Conservation (phyloP, 2,329 filamentous ascomycete genomes). For the Thielaviopsis cerberus region DNA sequence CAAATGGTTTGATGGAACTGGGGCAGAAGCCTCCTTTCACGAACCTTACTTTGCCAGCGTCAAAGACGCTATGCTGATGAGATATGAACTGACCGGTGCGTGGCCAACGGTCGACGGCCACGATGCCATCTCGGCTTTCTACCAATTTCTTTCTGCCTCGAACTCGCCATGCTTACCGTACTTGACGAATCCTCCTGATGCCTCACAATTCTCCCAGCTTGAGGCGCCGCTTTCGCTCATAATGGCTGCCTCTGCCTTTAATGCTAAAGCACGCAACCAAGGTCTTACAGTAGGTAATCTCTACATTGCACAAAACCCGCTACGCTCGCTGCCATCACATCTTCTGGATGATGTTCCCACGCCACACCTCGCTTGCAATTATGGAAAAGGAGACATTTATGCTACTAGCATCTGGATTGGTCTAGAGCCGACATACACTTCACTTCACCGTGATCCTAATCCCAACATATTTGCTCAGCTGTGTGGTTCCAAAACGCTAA, state of each 20-base stretch:
- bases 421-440: slow-evolving; percentile 69
- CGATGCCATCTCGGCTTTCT: slow-evolving; percentile 14
- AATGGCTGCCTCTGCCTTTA: slow-evolving; percentile 35
- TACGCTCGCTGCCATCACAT: slow-evolving; percentile 45
- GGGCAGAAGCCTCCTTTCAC: not conserved
- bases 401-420: slow-evolving; percentile 77
- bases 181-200: not conserved
- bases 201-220: slow-evolving; percentile 32
- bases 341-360: slow-evolving; percentile 49
- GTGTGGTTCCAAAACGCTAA: slow-evolving; percentile 49
- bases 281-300: slow-evolving; percentile 26
- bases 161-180: not conserved
- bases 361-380: slow-evolving; percentile 41
- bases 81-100: slow-evolving; percentile 22
- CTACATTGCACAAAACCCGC: slow-evolving; percentile 70
- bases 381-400: slow-evolving; percentile 72
- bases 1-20: slow-evolving; percentile 37
- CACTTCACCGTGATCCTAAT: slow-evolving; percentile 82
- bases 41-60: slow-evolving; percentile 19
- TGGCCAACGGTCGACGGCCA: slow-evolving; percentile 6
- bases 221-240: slow-evolving; percentile 47
- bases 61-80: slow-evolving; percentile 18
- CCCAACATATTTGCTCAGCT: slow-evolving; percentile 83
- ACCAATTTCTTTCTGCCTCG: not conserved
- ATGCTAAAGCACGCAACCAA: slow-evolving; percentile 16